phyloP scores from a whole-genome alignment of 225 moss, liverwort and hornwort genomes.

The Marchantia paleacea region DNA sequence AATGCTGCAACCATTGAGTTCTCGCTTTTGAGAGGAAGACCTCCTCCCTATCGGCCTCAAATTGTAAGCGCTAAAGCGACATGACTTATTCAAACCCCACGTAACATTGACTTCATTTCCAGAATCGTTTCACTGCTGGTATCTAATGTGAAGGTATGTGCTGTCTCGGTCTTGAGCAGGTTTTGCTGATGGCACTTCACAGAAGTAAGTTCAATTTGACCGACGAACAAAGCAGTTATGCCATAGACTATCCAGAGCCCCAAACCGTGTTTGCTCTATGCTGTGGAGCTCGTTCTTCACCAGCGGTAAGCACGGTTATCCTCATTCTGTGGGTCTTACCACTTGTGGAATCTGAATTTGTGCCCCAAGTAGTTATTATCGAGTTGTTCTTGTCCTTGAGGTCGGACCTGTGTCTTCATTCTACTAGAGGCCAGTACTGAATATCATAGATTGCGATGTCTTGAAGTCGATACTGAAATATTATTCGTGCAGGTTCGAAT shows the following conservation, averaged over 20 bases:
- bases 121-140: too few species aligned
- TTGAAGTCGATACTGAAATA: not conserved
- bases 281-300: conserved; percentile 74
- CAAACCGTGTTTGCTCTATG: conserved; percentile 67
- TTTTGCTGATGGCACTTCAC: conserved; percentile 67
- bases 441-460: too few species aligned
- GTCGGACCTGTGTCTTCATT: too few species aligned
- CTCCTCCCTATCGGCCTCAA: conserved; percentile 69
- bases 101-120: too few species aligned
- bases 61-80: conserved; percentile 44
- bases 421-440: too few species aligned
- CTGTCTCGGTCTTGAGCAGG: conserved; percentile 34
- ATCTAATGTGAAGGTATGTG: too few species aligned
- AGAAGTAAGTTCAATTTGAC: conserved; percentile 53
- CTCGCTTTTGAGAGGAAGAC: conserved; percentile 63
- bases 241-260: conserved; percentile 57
- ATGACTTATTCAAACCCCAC: too few species aligned
- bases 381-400: too few species aligned
- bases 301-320: conserved; percentile 50
- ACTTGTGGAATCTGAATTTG: too few species aligned
- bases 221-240: conserved; percentile 63
- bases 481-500: conserved; percentile 59
- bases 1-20: conserved; percentile 79
- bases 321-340: too few species aligned
- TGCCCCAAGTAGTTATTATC: too few species aligned